phyloP scores from a whole-genome alignment of 345 rosid species.

The Cardamine resedifolia region DNA sequence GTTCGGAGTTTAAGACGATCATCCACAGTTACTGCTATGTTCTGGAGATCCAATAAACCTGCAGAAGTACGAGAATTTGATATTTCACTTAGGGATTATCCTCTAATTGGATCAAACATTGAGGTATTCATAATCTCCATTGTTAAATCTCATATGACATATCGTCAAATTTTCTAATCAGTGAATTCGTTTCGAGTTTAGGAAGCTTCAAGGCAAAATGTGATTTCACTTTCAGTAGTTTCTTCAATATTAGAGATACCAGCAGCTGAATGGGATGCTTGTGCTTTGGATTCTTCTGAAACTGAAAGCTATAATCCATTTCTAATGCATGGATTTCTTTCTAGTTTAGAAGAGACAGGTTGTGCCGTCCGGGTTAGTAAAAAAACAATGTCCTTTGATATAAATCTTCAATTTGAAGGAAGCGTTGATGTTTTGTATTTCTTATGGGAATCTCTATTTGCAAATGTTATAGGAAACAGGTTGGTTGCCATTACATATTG shows the following conservation, averaged over 20 bases:
- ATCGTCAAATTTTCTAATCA: background rate
- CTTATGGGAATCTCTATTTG: background rate
- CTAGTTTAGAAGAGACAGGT: conserved; percentile 75
- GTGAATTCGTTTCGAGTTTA: conserved; percentile 33
- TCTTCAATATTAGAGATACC: conserved; percentile 74
- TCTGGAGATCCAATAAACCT: conserved; percentile 73
- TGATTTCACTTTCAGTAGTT: conserved; percentile 56
- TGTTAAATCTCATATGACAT: no score
- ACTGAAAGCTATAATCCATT: conserved; percentile 75
- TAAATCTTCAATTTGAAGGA: no score
- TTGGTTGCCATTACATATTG: conserved; percentile 80
- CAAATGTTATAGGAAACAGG: conserved; percentile 76
- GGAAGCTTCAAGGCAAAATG: conserved; percentile 43
- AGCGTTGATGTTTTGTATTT: no score
- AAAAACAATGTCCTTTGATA: background rate
- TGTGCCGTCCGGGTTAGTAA: conserved; percentile 67
- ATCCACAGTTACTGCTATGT: conserved; percentile 53
- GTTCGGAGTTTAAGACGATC: conserved; percentile 30
- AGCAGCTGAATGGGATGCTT: conserved; percentile 73
- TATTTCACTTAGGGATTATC: conserved; percentile 49
- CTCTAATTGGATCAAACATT: conserved; percentile 48
- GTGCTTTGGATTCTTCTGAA: conserved; percentile 70
- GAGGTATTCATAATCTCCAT: conserved; percentile 51
- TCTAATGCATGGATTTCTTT: conserved; percentile 75
- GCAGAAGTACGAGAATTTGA: conserved; percentile 46